These are phyloP conservation scores for Colletotrichum sublineola DNA, from an alignment of 2,329 filamentous ascomycete species.

Conservation along the genomic window DNA sequence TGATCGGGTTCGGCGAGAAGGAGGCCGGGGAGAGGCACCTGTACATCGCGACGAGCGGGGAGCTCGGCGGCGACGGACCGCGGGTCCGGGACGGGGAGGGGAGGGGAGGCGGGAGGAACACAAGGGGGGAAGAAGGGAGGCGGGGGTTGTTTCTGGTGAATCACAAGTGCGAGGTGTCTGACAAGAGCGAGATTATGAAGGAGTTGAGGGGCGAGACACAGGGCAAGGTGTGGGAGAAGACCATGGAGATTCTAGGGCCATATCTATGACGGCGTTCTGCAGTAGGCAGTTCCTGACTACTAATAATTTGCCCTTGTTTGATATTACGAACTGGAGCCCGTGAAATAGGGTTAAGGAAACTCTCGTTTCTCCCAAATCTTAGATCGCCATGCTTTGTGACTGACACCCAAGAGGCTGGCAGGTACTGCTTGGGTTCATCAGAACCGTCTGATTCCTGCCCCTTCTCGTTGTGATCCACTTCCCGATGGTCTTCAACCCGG, in stretches of 20 bases:
- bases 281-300: neutral
- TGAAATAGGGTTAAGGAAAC: too few species aligned
- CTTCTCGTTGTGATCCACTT: neutral
- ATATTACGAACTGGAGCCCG: too few species aligned
- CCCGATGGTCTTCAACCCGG: too few species aligned
- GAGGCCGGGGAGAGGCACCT: constrained; percentile 40
- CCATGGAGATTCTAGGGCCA: constrained; percentile 39
- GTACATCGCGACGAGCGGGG: constrained; percentile 31
- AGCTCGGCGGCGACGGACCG: constrained; percentile 20
- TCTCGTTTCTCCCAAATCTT: too few species aligned
- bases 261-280: constrained; percentile 17
- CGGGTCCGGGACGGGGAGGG: neutral
- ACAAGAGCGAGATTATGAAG: constrained; percentile 11
- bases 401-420: too few species aligned
- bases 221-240: constrained; percentile 39
- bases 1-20: constrained; percentile 11
- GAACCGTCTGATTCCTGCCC: too few species aligned
- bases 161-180: constrained; percentile 34
- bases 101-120: constrained; percentile 1
- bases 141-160: constrained; percentile 34
- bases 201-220: constrained; percentile 26
- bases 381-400: too few species aligned
- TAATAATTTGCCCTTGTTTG: neutral
- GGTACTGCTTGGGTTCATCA: too few species aligned
- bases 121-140: constrained; percentile 3